These are phyloP conservation scores for Combretum micranthum DNA, from an alignment of 345 rosid genomes.

Conservation along the genomic window DNA sequence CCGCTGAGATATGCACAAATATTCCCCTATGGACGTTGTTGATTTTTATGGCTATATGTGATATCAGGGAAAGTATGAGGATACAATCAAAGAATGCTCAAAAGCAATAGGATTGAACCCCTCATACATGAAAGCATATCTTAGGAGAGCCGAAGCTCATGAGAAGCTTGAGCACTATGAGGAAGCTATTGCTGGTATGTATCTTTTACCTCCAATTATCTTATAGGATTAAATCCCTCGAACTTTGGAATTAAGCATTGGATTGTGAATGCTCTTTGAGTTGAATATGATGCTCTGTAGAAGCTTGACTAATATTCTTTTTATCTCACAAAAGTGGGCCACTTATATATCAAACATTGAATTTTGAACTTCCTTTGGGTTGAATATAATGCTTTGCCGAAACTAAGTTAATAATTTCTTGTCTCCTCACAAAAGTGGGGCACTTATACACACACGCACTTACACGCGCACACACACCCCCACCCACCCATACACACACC, in stretches of 20 bases:
- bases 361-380: no score
- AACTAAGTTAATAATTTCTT: no score
- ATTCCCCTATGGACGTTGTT: background rate
- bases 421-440: no score
- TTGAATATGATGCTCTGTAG: no score
- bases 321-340: no score
- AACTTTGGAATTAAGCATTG: background rate
- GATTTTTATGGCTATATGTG: background rate
- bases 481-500: no score
- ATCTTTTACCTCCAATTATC: background rate
- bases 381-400: no score
- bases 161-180: slow-evolving; percentile 89
- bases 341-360: no score
- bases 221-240: background rate
- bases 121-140: slow-evolving; percentile 60
- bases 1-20: background rate
- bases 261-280: background rate
- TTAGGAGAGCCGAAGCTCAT: slow-evolving; percentile 79
- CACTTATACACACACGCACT: no score
- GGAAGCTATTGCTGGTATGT: slow-evolving; percentile 73
- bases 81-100: slow-evolving; percentile 79
- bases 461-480: no score
- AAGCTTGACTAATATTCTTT: no score
- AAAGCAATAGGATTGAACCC: slow-evolving; percentile 78
- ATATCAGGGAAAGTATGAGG: slow-evolving; percentile 61